Percentiles rank a stretch among this genome's conserved stretches.
Conservation (phyloP, 441 rosid genomes). For the Kokia cookei region DNA sequence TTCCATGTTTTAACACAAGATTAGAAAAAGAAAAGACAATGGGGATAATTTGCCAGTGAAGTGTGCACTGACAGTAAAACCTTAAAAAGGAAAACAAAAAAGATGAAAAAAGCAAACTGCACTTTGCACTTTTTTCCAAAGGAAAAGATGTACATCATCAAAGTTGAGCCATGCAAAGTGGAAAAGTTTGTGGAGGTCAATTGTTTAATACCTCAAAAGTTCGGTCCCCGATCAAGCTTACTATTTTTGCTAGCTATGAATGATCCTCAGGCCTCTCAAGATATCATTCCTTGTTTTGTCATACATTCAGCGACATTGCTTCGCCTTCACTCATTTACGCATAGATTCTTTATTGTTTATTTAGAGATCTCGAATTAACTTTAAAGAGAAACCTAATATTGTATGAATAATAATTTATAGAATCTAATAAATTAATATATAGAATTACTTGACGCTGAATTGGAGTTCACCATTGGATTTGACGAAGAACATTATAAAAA, state of each 20-base stretch:
- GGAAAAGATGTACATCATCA: not conserved
- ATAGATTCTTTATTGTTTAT: not conserved
- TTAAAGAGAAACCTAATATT: no score
- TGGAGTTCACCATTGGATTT: no score
- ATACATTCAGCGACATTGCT: not conserved
- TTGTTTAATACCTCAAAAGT: not conserved
- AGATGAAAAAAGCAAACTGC: conserved; percentile 2
- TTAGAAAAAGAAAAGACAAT: not conserved
- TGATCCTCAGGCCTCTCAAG: not conserved
- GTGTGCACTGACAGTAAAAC: conserved; percentile 5
- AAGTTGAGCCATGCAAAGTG: conserved; percentile 6
- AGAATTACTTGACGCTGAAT: no score
- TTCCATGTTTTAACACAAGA: not conserved
- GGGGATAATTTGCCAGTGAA: not conserved
- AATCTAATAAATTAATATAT: no score
- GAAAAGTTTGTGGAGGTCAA: not conserved
- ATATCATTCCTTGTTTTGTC: not conserved
- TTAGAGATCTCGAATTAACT: not conserved
- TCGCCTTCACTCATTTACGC: not conserved
- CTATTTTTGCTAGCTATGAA: not conserved
- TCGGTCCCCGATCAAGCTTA: not conserved
- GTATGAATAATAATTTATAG: no score
- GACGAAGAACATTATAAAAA: no score
- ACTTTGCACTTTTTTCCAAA: conserved; percentile 1
- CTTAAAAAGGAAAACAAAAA: not conserved